Base-by-base conservation (phyloP, 1,284 basidiomycete genomes). In the Fomitiporia mediterranea region DNA sequence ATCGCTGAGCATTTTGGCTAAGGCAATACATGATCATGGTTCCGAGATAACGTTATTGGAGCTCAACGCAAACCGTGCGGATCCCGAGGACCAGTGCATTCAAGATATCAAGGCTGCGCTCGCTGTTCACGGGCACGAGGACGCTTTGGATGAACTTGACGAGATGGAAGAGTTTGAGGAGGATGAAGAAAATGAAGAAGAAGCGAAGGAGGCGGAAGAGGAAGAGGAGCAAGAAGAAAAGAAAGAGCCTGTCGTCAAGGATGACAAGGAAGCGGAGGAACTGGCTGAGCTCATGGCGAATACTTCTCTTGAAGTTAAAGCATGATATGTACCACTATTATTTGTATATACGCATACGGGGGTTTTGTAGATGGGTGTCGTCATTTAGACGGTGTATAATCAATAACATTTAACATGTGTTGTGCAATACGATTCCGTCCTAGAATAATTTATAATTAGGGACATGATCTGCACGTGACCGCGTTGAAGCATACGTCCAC, bases 51-150 rank as follows among this genome's bases (percentile, higher is more conserved):
- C 74, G 66, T 74, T 70, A 52, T 70, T 97, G 56, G 94, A 96
- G 69, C 66, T 97, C 57, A 93, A 94, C 67, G 91, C 91, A 71
- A 97, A 98, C 67, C 86, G 92, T 40, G 80, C 82, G 35, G 87
- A 91, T 39, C 86, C 90, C 47, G 90, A 94, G 54, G 89, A 91
- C 58, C 89, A 87, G 61, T 78, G 82, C 65, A 72, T 94, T 37
- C 80, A 82, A 57, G 77, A 81, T 55, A 69, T 96, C 40, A 75
- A 74, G 51, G 74, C 80, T 58, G 82, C 83, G 39, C 71, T 97
- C 68, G 85, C 80, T 63, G 74, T 78, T 52, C 83, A 92, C 59
- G 87, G 85, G 23, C 75, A 93, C 61, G 88, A 89, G 53, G 89
- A 92, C 39, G 90, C 90, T 8, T 79, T 92, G 51, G 91, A 92